A percentile compares a stretch with the other conserved stretches of the same genome.
Conservation (phyloP, 2,329 filamentous ascomycete genomes). For the Aureobasidium sp. region DNA sequence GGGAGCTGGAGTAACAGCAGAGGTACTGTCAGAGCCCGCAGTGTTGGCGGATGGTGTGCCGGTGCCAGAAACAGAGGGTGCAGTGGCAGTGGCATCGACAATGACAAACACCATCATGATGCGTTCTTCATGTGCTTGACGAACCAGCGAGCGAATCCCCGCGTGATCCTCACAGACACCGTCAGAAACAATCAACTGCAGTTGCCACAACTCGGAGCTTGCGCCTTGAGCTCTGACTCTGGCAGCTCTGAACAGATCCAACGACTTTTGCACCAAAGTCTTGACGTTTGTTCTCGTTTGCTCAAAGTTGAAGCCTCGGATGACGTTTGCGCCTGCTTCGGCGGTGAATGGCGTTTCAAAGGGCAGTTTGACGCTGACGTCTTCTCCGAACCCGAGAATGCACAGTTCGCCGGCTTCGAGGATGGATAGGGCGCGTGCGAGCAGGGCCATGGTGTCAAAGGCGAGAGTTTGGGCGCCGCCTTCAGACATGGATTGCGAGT, state of each 20-base stretch:
- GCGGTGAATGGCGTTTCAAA: conserved; percentile 76
- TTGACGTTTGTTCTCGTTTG: conserved; percentile 83
- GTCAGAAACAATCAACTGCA: conserved; percentile 88
- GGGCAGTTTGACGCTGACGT: conserved; percentile 77
- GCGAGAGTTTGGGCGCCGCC: conserved; percentile 69
- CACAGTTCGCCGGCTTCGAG: conserved; percentile 92
- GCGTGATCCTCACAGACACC: conserved; percentile 89
- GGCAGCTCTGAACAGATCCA: conserved; percentile 75
- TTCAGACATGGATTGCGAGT: conserved; percentile 90
- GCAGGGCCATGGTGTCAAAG: conserved; percentile 88
- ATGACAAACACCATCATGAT: conserved; percentile 99
- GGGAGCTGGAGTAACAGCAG: neutral
- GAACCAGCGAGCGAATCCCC: conserved; percentile 69
- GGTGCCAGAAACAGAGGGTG: neutral
- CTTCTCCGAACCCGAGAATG: conserved; percentile 79
- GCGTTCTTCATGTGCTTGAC: conserved; percentile 82
- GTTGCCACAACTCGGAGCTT: conserved; percentile 78
- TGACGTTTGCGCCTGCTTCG: conserved; percentile 73
- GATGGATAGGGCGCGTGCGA: conserved; percentile 80
- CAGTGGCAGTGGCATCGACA: conserved; percentile 56
- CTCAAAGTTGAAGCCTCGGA: conserved; percentile 76
- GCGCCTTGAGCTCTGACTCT: conserved; percentile 50
- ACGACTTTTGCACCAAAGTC: conserved; percentile 67
- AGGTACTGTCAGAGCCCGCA: neutral
- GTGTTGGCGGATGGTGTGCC: conserved; percentile 19